Base-by-base conservation (phyloP, 768 basidiomycete genomes). In the Mycena haematopus region DNA sequence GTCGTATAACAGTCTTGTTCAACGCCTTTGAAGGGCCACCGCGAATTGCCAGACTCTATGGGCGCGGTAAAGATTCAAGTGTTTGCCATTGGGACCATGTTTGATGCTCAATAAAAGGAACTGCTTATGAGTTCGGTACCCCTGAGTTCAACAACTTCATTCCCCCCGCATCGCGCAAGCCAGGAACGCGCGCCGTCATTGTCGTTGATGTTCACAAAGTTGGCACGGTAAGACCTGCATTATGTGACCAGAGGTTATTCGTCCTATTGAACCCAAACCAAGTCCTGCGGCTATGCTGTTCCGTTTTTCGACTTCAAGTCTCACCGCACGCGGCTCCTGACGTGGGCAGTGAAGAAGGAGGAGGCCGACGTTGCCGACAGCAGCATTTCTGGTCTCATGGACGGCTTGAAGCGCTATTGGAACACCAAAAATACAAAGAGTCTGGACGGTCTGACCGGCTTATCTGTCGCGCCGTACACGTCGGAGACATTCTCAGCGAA, bases 241-340 rank as follows among this genome's bases (percentile, higher is more conserved):
- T 11, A 13, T 38, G 6, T 31, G 6, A 31, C 9, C 9, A 4
- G 29, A 9, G 6, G 9, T 53, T 36, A 6, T 52, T 52, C 44
- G 57, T 6, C 19, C 15, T 17, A 47, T 36, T 44, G 11, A 44
- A 9, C 15, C 53, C 42, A 22, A 25, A 56, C 21, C 22, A 63
- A 90, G 89, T 88, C 88, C 2, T 91, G 88, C 65, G 88, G 89
- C 22, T 90, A 80, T 65, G 81, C 82, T 0, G 82, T 89, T 25
- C 89, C 90, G 2, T 81, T 80, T 67, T 89, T 84, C 70, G 76
- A 79, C 45, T 90, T 84, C 74, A 73, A 82, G 42, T 75, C 77
- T 5, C 84, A 88, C 58, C 86, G 89, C 25, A 81, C 78, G 2
- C 78, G 78, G 10, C 82, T 87, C 17, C 75, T 82, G 44, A 77